Conservation (phyloP, 768 basidiomycete genomes). For the Coprinopsis sp. region DNA sequence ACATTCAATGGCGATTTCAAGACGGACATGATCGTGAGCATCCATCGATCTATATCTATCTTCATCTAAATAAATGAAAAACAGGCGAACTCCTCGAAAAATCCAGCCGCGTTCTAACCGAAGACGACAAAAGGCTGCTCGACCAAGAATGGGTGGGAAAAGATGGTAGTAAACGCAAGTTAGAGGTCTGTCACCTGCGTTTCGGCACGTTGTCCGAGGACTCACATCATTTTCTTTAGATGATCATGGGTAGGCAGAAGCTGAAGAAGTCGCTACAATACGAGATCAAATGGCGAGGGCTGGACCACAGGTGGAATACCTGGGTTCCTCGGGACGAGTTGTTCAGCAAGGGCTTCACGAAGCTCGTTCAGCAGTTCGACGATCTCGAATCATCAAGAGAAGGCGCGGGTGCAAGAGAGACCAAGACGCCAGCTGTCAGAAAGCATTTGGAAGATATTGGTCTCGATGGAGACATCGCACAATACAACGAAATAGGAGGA, state of each 20-base stretch:
- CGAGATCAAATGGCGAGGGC: constrained; percentile 81
- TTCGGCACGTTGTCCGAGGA: neutral
- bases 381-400: constrained; percentile 95
- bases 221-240: constrained; percentile 29
- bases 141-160: constrained; percentile 88
- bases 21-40: constrained; percentile 91
- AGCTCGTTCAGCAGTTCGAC: constrained; percentile 91
- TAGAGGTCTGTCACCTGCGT: constrained; percentile 58
- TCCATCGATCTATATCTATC: constrained; percentile 1
- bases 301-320: constrained; percentile 84
- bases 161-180: constrained; percentile 84
- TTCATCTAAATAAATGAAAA: constrained; percentile 7
- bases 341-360: constrained; percentile 79
- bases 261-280: constrained; percentile 94
- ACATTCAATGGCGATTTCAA: constrained; percentile 99
- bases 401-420: constrained; percentile 90
- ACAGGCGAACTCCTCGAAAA: constrained; percentile 88
- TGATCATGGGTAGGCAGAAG: constrained; percentile 94
- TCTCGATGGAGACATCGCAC: constrained; percentile 94
- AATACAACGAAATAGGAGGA: constrained; percentile 95
- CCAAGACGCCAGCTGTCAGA: constrained; percentile 71
- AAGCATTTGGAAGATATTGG: constrained; percentile 95
- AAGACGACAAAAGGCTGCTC: constrained; percentile 73
- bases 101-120: constrained; percentile 83
- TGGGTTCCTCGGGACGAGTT: constrained; percentile 90